A percentile compares a stretch with the other conserved stretches of the same genome.
These are phyloP conservation scores for Astrothelium subdiscretum DNA, from an alignment of 495 filamentous ascomycete species.

Conservation along the genomic window DNA sequence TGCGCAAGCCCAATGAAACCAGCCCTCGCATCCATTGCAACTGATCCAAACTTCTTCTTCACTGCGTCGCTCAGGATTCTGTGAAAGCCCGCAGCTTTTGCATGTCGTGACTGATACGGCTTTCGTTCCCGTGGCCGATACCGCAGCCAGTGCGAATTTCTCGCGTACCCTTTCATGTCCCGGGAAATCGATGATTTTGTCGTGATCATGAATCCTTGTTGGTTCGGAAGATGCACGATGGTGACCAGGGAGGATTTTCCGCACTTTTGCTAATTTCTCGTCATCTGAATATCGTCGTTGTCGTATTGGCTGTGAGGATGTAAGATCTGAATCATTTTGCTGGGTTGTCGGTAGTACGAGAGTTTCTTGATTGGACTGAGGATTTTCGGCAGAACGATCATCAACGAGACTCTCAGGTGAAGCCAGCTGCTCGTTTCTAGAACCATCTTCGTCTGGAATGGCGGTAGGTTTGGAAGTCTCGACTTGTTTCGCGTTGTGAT, in stretches of 20 bases:
- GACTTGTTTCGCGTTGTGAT: not conserved
- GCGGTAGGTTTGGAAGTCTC: not conserved
- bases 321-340: not conserved
- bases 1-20: slow-evolving; percentile 65
- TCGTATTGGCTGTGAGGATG: not conserved
- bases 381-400: not conserved
- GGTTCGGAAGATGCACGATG: not conserved
- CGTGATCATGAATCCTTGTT: not conserved
- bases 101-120: not conserved
- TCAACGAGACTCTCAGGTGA: slow-evolving; percentile 17
- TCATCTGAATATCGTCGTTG: not conserved
- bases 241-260: not conserved
- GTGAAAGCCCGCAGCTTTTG: not conserved
- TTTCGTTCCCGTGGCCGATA: not conserved
- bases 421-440: slow-evolving; percentile 12
- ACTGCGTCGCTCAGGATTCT: slow-evolving; percentile 8
- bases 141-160: not conserved
- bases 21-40: slow-evolving; percentile 63
- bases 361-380: not conserved
- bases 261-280: not conserved
- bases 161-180: not conserved
- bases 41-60: slow-evolving; percentile 48
- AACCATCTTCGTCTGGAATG: not conserved
- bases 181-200: not conserved
- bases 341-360: not conserved